Evolutionary conservation across 768 basidiomycete genomes (phyloP).

Genomic region (Leccinum truebloodii): DNA sequence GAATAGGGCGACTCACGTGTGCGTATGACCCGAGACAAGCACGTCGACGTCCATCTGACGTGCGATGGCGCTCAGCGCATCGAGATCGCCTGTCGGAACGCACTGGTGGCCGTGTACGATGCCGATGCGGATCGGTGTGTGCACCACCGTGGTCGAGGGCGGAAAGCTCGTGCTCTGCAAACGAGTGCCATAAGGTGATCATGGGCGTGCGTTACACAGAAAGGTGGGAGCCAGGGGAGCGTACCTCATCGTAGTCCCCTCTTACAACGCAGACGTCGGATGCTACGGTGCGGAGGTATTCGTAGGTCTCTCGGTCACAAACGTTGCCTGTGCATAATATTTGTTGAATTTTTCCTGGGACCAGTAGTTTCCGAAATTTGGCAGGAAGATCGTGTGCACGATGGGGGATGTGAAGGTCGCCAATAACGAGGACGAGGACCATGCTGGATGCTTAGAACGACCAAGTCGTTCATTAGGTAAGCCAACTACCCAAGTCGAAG

Average conservation of each 20-base stretch:
- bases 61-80: slow-evolving; percentile 84
- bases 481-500: slow-evolving; percentile 3
- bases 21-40: slow-evolving; percentile 90
- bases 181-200: slow-evolving; percentile 3
- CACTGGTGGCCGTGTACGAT: slow-evolving; percentile 93
- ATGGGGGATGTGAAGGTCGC: slow-evolving; percentile 96
- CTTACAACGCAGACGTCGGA: slow-evolving; percentile 89
- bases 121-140: slow-evolving; percentile 87
- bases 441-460: slow-evolving; percentile 26
- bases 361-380: slow-evolving; percentile 96
- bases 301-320: slow-evolving; percentile 96
- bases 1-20: slow-evolving; percentile 61
- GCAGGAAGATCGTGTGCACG: slow-evolving; percentile 85
- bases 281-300: slow-evolving; percentile 92
- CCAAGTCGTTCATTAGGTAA: slow-evolving; percentile 25
- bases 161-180: slow-evolving; percentile 70
- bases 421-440: slow-evolving; percentile 94
- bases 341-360: slow-evolving; percentile 96
- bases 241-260: slow-evolving; percentile 95
- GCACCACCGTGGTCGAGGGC: slow-evolving; percentile 74
- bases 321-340: slow-evolving; percentile 98
- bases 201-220: not conserved
- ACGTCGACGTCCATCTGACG: slow-evolving; percentile 99
- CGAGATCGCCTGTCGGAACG: slow-evolving; percentile 89
- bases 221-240: slow-evolving; percentile 15